phyloP scores from a whole-genome alignment of 2,329 filamentous ascomycete genomes.

The Cylindrodendrum hubeiense region DNA sequence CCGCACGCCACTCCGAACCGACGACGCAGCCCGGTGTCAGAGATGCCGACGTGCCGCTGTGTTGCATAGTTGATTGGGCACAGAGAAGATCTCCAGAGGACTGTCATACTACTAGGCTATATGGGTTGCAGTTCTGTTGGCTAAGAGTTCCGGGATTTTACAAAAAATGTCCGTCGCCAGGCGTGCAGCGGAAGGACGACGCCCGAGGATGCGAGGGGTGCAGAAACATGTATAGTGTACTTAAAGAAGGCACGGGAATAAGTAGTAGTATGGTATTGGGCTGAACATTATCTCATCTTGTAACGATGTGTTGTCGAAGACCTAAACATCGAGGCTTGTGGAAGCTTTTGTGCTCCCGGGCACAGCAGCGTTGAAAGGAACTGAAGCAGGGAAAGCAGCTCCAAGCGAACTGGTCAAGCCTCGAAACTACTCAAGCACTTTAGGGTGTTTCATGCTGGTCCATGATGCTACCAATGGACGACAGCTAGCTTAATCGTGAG shows the following conservation, averaged over 20 bases:
- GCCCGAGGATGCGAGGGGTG: conserved; percentile 6
- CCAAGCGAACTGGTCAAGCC: conserved; percentile 9
- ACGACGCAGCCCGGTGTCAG: conserved; percentile 23
- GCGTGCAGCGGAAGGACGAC: conserved; percentile 1
- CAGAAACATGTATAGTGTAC: background rate
- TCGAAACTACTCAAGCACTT: background rate
- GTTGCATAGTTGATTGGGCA: conserved; percentile 10
- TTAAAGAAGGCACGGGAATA: background rate
- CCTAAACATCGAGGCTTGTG: background rate
- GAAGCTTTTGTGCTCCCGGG: conserved; percentile 1
- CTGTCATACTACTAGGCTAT: background rate
- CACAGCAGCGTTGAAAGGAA: background rate
- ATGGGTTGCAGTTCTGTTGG: background rate
- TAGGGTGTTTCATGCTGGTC: background rate
- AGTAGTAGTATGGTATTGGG: background rate
- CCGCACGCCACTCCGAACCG: conserved; percentile 36
- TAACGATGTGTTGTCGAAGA: background rate
- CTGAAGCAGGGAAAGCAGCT: background rate
- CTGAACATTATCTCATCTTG: background rate
- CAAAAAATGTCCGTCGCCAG: conserved; percentile 4
- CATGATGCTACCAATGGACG: background rate
- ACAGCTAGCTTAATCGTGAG: background rate
- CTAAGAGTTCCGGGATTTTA: background rate
- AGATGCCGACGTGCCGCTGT: conserved; percentile 24
- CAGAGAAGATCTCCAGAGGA: background rate